A percentile compares a stretch with the other conserved stretches of the same genome.
Conservation (phyloP, 2,329 filamentous ascomycete species). For the Cordyceps fumosorosea region DNA sequence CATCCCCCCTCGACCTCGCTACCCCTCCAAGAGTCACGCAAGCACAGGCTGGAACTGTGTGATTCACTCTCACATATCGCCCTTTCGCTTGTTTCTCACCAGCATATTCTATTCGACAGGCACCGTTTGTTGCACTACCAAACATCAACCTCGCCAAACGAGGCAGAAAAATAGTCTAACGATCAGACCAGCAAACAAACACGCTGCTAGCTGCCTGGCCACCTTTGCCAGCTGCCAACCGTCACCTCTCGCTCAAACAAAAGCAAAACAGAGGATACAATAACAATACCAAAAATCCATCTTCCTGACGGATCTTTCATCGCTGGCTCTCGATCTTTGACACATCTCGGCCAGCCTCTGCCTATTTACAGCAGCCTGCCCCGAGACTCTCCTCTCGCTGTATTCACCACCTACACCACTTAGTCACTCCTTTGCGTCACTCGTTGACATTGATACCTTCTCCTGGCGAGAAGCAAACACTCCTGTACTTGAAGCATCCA, state of each 20-base stretch:
- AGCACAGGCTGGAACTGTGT: slow-evolving; percentile 13
- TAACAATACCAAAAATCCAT: background rate
- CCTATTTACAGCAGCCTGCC: background rate
- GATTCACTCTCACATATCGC: background rate
- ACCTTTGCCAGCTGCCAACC: slow-evolving; percentile 4
- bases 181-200: background rate
- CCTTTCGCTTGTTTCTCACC: background rate
- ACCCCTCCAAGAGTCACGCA: background rate
- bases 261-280: background rate
- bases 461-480: background rate
- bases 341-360: background rate
- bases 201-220: background rate
- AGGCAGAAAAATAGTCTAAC: background rate
- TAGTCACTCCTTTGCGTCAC: background rate
- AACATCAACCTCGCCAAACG: background rate
- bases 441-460: background rate
- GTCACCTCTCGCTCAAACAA: background rate
- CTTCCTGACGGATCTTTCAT: background rate
- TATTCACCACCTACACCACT: background rate
- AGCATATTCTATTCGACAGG: background rate
- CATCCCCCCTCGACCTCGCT: background rate
- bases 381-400: background rate
- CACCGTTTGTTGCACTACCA: background rate
- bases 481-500: background rate
- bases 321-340: background rate